Conservation (phyloP, 257 asterid species). For the Craterostigma plantagineum region DNA sequence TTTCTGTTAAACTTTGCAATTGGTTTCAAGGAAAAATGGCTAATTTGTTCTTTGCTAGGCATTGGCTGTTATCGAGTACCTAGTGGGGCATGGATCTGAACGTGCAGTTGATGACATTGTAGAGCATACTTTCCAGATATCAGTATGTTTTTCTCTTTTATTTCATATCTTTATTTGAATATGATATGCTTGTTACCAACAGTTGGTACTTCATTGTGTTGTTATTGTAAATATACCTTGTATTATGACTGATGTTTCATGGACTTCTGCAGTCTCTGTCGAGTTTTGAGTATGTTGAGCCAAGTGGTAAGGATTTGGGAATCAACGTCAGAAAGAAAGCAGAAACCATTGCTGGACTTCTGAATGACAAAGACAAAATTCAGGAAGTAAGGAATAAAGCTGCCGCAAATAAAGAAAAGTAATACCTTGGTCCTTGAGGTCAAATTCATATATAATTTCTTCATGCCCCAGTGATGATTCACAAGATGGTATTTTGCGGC, state of each 20-base stretch:
- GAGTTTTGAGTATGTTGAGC: slow-evolving; percentile 86
- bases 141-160: slow-evolving; percentile 10
- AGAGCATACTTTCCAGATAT: slow-evolving; percentile 7
- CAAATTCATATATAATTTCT: slow-evolving; percentile 7
- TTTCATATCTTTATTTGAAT: slow-evolving; percentile 6
- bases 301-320: slow-evolving; percentile 85
- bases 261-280: slow-evolving; percentile 41
- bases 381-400: slow-evolving; percentile 82
- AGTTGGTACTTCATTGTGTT: too few species aligned
- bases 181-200: slow-evolving; percentile 3
- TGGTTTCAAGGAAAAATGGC: not conserved
- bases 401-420: slow-evolving; percentile 75
- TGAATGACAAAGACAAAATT: slow-evolving; percentile 80
- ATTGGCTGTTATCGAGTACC: slow-evolving; percentile 81
- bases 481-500: slow-evolving; percentile 5
- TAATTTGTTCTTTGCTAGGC: slow-evolving; percentile 25
- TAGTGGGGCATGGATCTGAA: slow-evolving; percentile 94
- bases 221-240: not conserved
- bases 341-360: slow-evolving; percentile 58
- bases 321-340: slow-evolving; percentile 86
- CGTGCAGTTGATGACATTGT: slow-evolving; percentile 12
- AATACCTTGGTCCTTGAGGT: slow-evolving; percentile 7
- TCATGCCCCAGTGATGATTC: too few species aligned
- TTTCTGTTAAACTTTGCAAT: slow-evolving; percentile 3
- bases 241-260: slow-evolving; percentile 8